Conservation (phyloP, 148 eudicot species). For the Persicaria maculosa region DNA sequence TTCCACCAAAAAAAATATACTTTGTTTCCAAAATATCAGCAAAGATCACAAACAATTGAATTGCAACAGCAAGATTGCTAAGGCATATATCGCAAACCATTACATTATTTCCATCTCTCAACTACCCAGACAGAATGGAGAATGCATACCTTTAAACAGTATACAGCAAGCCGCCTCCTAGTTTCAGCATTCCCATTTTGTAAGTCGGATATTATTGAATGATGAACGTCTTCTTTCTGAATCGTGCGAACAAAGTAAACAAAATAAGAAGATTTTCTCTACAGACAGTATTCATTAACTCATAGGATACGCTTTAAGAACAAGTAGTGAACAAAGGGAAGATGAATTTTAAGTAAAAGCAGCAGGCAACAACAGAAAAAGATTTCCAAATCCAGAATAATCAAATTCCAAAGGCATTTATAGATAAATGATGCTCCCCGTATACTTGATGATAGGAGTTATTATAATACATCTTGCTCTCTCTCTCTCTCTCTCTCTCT, state of each 20-base stretch:
- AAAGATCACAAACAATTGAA: not conserved
- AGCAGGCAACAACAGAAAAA: not conserved
- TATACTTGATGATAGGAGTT: not conserved
- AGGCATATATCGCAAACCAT: conserved; percentile 3
- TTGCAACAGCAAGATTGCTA: not conserved
- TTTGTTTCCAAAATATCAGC: not conserved
- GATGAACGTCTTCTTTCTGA: conserved; percentile 99
- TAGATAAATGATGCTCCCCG: not conserved
- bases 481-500: too few species aligned
- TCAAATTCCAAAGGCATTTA: not conserved
- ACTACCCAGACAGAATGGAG: conserved; percentile 5
- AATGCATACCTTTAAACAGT: conserved; percentile 79
- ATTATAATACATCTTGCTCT: not conserved
- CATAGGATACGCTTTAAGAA: not conserved
- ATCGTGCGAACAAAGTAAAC: not conserved
- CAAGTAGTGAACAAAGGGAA: not conserved
- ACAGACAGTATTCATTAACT: not conserved
- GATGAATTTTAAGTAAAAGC: not conserved
- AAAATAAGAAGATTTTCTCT: not conserved
- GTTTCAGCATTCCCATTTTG: conserved; percentile 99
- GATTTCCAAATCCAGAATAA: not conserved
- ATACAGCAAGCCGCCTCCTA: conserved; percentile 95
- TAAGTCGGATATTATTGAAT: conserved; percentile 95
- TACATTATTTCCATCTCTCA: conserved; percentile 2
- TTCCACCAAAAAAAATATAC: not conserved